phyloP scores from a whole-genome alignment of 305 asterid species.

The Fraxinus nigra region DNA sequence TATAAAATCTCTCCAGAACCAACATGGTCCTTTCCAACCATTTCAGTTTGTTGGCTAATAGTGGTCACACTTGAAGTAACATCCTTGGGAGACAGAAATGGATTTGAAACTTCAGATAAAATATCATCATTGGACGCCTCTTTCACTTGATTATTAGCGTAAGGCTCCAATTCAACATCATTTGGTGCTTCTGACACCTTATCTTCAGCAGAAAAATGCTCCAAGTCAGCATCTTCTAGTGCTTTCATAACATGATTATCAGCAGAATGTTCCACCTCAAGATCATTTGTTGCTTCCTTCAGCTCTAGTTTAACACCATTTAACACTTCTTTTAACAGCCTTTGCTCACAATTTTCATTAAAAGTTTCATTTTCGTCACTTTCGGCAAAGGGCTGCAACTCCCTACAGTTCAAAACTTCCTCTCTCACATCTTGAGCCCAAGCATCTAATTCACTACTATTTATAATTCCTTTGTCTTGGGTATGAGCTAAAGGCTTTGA shows the following conservation, averaged over 20 bases:
- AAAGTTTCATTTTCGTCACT: conserved; percentile 1
- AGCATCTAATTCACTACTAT: neutral
- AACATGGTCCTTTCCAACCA: conserved; percentile 21
- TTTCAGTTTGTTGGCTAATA: conserved; percentile 26
- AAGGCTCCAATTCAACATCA: conserved; percentile 27
- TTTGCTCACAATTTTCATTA: neutral
- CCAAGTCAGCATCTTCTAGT: conserved; percentile 8
- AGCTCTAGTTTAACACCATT: neutral
- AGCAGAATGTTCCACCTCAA: conserved; percentile 3
- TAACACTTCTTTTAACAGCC: conserved; percentile 5
- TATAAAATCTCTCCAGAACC: conserved; percentile 41
- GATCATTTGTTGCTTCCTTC: neutral
- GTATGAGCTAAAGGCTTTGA: conserved; percentile 8
- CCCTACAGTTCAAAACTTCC: neutral
- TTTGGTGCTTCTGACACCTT: conserved; percentile 15
- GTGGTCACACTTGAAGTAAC: conserved; percentile 31
- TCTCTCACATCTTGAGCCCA: neutral
- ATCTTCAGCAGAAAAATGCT: conserved; percentile 7
- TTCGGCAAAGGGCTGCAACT: neutral
- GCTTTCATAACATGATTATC: conserved; percentile 3
- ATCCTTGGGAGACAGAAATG: conserved; percentile 42
- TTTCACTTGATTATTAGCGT: conserved; percentile 26
- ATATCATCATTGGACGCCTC: conserved; percentile 50
- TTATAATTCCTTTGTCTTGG: conserved; percentile 15
- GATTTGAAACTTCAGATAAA: conserved; percentile 47